Conservation (phyloP, 2,329 filamentous ascomycete species). For the Exophiala bonariae region DNA sequence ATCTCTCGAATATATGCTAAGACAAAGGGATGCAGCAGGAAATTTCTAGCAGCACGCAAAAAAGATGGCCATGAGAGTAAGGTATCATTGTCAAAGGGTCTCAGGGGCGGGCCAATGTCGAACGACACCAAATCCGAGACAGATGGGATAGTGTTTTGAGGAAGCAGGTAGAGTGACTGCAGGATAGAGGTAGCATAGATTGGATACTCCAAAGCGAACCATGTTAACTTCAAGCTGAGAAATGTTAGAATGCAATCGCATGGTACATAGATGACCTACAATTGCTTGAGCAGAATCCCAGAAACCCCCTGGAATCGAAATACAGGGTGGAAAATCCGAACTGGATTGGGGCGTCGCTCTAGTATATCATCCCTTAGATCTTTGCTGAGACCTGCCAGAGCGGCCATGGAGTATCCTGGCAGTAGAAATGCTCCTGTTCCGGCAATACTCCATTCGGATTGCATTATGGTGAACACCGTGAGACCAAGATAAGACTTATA, state of each 20-base stretch:
- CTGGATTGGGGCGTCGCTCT: slow-evolving; percentile 4
- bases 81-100: slow-evolving; percentile 32
- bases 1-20: slow-evolving; percentile 18
- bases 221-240: slow-evolving; percentile 34
- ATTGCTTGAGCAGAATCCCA: slow-evolving; percentile 29
- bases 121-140: slow-evolving; percentile 39
- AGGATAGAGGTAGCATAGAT: slow-evolving; percentile 44
- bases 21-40: slow-evolving; percentile 37
- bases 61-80: slow-evolving; percentile 32
- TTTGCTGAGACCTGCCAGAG: slow-evolving; percentile 11
- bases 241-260: slow-evolving; percentile 21
- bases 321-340: slow-evolving; percentile 14
- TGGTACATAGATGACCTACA: slow-evolving; percentile 8
- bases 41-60: slow-evolving; percentile 26
- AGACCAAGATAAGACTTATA: slow-evolving; percentile 23
- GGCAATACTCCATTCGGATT: slow-evolving; percentile 35
- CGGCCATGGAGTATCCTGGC: slow-evolving; percentile 37
- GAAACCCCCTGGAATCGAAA: slow-evolving; percentile 30
- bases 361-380: slow-evolving; percentile 12
- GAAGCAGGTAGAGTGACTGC: slow-evolving; percentile 43
- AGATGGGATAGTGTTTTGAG: slow-evolving; percentile 34
- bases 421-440: slow-evolving; percentile 41
- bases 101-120: slow-evolving; percentile 35
- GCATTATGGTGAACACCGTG: slow-evolving; percentile 38
- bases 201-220: slow-evolving; percentile 41